Evolutionary conservation across 345 rosid species (phyloP), one percentile per base, ranked within the genome.

Genomic region (Acer yangbiense): DNA sequence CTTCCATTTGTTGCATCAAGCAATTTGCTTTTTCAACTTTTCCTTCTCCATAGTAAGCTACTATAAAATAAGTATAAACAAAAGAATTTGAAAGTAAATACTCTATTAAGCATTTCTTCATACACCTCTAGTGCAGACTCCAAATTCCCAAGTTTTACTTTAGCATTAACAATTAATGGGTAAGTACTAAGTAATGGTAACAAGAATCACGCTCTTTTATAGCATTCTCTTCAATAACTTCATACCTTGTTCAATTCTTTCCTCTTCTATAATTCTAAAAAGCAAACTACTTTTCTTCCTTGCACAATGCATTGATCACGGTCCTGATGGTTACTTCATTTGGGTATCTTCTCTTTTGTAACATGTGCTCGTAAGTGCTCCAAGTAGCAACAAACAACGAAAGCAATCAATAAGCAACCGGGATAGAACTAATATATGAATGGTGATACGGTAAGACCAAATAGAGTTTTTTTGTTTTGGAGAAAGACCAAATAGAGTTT

Each of bases 21-120:
- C n/a, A 44, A 54, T 85, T 77, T 0, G 90, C 97, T 75, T 87
- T 88, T 64, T 87, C 90, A 35, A 87, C 60, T 21, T 79, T 79
- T 10, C 86, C 93, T 12, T 10, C 75, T 70, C 70, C 57, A 12
- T 83, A 90, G 68, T 83, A 88, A 52, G 83, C 89, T 66, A 79
- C 86, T 7, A 95, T 67, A 21, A 93, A 88, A 16, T 86, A 77
- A 2, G 97, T 89, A 76, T 80, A 79, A 20, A 90, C 87, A 73
- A 91, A 93, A 11, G 88, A 77, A 69, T 93, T 95, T 4, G 86
- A 77, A 29, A 29, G 35, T 32, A 69, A 90, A 93, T 58, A 94
- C 94, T 84, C 98, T 88, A 20, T 80, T 79, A 69, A 90, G 82
- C 98, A 93, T 91, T 87, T 89, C 92, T 57, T 87, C 93, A 12